Evolutionary conservation across 2,329 filamentous ascomycete species (phyloP), one percentile per base, ranked within the genome.

Genomic region (Epichloe uncinata): DNA sequence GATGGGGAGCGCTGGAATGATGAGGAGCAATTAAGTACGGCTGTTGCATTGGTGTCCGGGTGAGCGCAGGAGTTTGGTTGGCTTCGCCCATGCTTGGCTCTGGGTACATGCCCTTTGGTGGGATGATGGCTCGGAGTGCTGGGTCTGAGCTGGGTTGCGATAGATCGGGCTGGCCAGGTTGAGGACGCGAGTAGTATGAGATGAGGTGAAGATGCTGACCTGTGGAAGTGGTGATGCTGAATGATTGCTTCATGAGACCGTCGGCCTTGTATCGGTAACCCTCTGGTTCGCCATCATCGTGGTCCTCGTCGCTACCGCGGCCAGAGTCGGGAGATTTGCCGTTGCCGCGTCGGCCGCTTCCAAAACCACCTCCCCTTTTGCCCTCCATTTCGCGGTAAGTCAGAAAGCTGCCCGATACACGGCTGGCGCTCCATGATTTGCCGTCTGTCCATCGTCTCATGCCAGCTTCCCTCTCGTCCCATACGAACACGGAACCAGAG

Each of bases 341-440:
- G 20, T 73, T 74, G 54, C 76, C 72, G 62, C 76, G 69, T 72
- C 73, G 69, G 61, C 72, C 63, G 67, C 65, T 74, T 35, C 79
- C 74, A 62, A 89, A 90, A 55, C 77, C 79, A 52, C 87, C 87
- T 49, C 90, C 90, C 54, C 93, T 79, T 74, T 97, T 97, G 66
- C 93, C 93, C 68, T 98, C 93, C 93, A 98, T 98, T 65, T 98
- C 93, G 38, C 93, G 79, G 63, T 98, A 98, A 7, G 93, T 97
- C 53, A 98, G 69, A 66, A 98, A 98, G 71, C 93, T 97, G 47
- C 93, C 93, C 0, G 91, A 97, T 1, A 98, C 93, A 54, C 93
- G 81, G 69, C 91, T 97, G 35, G 93, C 93, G 63, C 91, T 97
- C 93, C 93, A 98, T 36, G 91, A 97, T 67, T 98, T 98, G 50